Evolutionary conservation across 75 land plant species (phyloP).

Genomic region (Chamaecyparis obtusa): DNA sequence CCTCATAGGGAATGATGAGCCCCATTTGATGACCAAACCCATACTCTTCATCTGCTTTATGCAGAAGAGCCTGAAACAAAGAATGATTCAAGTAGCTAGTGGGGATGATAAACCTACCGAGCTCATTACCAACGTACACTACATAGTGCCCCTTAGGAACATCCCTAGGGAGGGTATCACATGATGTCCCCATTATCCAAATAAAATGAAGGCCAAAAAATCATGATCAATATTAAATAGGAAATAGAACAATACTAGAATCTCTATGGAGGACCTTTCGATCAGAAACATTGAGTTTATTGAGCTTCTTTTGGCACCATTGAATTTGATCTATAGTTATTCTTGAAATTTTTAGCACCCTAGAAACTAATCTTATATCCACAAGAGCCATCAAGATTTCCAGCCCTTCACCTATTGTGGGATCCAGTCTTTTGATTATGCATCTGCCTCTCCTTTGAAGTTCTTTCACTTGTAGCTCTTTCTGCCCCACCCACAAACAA

Average conservation of each 20-base stretch:
- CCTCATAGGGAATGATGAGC: no score
- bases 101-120: no score
- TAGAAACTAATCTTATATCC: slow-evolving; percentile 42
- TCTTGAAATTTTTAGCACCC: slow-evolving; percentile 50
- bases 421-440: slow-evolving; percentile 46
- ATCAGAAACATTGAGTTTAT: slow-evolving; percentile 24
- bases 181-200: no score
- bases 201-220: neutral
- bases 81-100: no score
- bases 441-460: slow-evolving; percentile 39
- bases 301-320: slow-evolving; percentile 57
- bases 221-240: slow-evolving; percentile 23
- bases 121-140: no score
- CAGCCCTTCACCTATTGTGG: slow-evolving; percentile 16
- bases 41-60: no score
- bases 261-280: slow-evolving; percentile 43
- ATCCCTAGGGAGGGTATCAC: no score
- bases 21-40: no score
- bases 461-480: slow-evolving; percentile 53
- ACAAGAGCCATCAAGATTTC: slow-evolving; percentile 42
- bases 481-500: slow-evolving; percentile 25
- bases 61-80: no score
- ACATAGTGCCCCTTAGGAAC: no score
- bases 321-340: slow-evolving; percentile 46
- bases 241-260: slow-evolving; percentile 43